Base-by-base conservation (phyloP, 495 filamentous ascomycete genomes). In the Penicillium mononematosum region DNA sequence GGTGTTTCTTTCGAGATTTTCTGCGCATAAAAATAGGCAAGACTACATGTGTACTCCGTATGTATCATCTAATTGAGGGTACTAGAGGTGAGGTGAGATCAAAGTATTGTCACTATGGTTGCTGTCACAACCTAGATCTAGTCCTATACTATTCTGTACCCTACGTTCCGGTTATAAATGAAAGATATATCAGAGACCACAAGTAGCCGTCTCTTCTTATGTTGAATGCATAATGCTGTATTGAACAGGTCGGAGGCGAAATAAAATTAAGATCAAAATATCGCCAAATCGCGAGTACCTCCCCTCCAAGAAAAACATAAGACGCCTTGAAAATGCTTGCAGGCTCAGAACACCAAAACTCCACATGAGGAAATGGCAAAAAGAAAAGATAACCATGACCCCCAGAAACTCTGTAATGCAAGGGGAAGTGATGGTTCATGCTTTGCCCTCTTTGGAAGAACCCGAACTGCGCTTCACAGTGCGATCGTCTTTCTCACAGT, bases 401-500 rank as follows among this genome's bases (percentile, higher is more conserved):
- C 19, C 65, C 66, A 52, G 55, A 9, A 59, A 60, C 41, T 60
- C 48, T 61, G 39, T 52, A 58, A 71, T 64, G 56, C 38, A 53
- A 45, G 49, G 41, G 34, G 25, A 53, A 31, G 36, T 17, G 38
- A 29, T 43, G 20, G 10, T 52, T 71, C 57, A 72, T 62, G 73
- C 56, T 64, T 72, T 71, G 55, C 61, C 68, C 41, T 73, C 64
- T 56, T 76, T 79, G 32, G 72, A 66, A 50, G 59, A 67, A 39
- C 67, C 71, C 14, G 77, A 79, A 58, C 60, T 76, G 44, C 78
- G 70, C 56, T 85, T 83, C 31, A 75, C 62, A 14, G 77, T 80
- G 56, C 84, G 70, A 66, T 91, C 88, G 5, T 89, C 85, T 73
- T 90, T 92, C 14, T 85, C 80, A 70, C 95, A 98, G 73, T 98